Evolutionary conservation across 371 early-diverging fungal genomes (phyloP).

Genomic region (Lichtheimia ramosa): DNA sequence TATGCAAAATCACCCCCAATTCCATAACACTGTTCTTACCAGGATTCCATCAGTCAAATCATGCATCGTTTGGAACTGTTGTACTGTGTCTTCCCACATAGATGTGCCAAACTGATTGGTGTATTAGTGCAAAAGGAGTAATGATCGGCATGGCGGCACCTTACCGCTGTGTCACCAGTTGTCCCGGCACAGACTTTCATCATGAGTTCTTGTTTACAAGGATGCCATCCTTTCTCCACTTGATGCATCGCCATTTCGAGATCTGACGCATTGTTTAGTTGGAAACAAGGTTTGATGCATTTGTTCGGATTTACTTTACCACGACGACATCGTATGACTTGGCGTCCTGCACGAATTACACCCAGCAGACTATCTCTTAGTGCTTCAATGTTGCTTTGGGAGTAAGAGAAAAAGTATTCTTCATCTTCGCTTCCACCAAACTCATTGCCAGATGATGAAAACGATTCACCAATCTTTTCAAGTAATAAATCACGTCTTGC

Average conservation of each 20-base stretch:
- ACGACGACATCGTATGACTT: slow-evolving; percentile 9
- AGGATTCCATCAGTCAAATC: slow-evolving; percentile 32
- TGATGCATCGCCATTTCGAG: not conserved
- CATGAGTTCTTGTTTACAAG: not conserved
- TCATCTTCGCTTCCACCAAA: slow-evolving; percentile 21
- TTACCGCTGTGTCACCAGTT: slow-evolving; percentile 26
- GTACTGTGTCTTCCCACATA: slow-evolving; percentile 10
- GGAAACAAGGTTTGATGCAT: not conserved
- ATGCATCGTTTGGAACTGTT: slow-evolving; percentile 20
- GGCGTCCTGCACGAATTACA: slow-evolving; percentile 7
- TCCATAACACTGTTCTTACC: slow-evolving; percentile 18
- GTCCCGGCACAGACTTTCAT: slow-evolving; percentile 21
- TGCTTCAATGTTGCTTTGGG: slow-evolving; percentile 24
- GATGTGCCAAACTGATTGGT: slow-evolving; percentile 4
- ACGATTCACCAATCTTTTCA: slow-evolving; percentile 29
- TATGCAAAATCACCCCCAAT: too few relatives aligned
- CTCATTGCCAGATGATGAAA: slow-evolving; percentile 10
- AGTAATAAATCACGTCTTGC: slow-evolving; percentile 31
- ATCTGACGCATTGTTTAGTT: slow-evolving; percentile 1
- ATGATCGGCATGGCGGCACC: slow-evolving; percentile 1
- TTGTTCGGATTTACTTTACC: slow-evolving; percentile 19
- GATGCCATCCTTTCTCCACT: not conserved
- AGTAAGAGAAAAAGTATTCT: slow-evolving; percentile 39
- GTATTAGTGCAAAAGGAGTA: slow-evolving; percentile 5
- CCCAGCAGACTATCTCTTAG: slow-evolving; percentile 17